Base-by-base conservation (phyloP, 768 basidiomycete genomes). In the Phaffia tasmanica region DNA sequence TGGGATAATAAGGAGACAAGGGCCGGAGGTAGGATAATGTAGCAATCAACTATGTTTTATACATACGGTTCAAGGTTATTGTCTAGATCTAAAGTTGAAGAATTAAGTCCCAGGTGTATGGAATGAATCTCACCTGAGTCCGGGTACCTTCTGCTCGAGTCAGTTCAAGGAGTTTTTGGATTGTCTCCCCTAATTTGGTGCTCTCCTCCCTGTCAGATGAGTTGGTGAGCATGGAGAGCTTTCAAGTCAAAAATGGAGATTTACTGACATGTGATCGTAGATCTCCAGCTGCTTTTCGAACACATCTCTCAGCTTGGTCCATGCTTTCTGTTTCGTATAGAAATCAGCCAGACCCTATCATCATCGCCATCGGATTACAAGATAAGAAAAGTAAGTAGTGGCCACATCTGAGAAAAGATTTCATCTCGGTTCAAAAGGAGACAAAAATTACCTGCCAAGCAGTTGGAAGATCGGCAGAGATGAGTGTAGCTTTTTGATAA, bases 371-470 rank as follows among this genome's bases (percentile, higher is more conserved):
- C 35, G 35, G 47, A 49, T 32, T 2, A 19, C 2, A 21, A 53
- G 6, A 29, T 46, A 29, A 8, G 23, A 23, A 2, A n/a, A 19
- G 19, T 5, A 35, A 47, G 29, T 9, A 49, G 46, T 48, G 3
- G 50, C 19, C 5, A 47, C 30, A 51, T 9, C 18, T 15, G 21
- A 29, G 11, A 3, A 1, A 15, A 16, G 29, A 23, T 18, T 1
- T 9, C 30, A 16, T 23, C 15, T 8, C 16, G 51, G 23, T 46
- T 9, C 32, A 50, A 21, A 25, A 49, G 18, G 21, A 9, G 25
- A 6, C 30, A n/a, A 21, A 19, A 73, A 80, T 42, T 67, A 86
- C 90, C 85, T 93, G 91, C 85, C 87, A 86, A 19, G 91, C 93
- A 21, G 93, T 80, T 1, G 81, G 77, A 72, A 88, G 86, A 2